phyloP scores from a whole-genome alignment of 805 yeast species.

The Kuraishia floccosa region DNA sequence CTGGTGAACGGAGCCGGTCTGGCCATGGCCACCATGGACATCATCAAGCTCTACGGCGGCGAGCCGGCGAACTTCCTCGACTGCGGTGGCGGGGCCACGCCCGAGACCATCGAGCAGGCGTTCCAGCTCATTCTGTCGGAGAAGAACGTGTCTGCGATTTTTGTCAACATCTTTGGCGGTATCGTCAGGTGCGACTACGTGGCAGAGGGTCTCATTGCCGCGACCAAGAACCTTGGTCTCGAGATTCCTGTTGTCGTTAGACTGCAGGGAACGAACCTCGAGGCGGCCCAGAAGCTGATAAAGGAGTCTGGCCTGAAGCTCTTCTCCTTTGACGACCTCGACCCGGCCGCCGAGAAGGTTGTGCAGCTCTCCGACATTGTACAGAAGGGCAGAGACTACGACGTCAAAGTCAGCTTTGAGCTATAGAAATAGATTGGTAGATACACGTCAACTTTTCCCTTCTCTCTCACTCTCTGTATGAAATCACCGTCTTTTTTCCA shows the following conservation, averaged over 20 bases:
- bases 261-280: constrained; percentile 96
- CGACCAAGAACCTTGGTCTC: constrained; percentile 84
- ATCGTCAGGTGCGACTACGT: constrained; percentile 99
- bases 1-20: constrained; percentile 99
- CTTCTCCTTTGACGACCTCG: constrained; percentile 84
- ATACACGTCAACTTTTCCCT: background rate
- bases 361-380: constrained; percentile 13
- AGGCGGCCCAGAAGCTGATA: constrained; percentile 79
- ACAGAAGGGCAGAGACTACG: constrained; percentile 8
- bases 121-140: constrained; percentile 88
- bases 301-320: constrained; percentile 85
- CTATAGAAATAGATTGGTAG: constrained; percentile 1
- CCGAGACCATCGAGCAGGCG: constrained; percentile 95
- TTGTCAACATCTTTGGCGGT: constrained; percentile 98
- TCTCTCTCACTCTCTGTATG: background rate
- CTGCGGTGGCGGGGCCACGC: constrained; percentile 99
- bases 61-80: constrained; percentile 98
- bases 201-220: constrained; percentile 94
- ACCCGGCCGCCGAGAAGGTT: constrained; percentile 94
- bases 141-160: constrained; percentile 83
- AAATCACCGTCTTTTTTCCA: too few relatives aligned
- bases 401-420: constrained; percentile 9
- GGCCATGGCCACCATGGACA: constrained; percentile 99
- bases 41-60: constrained; percentile 96
- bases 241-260: constrained; percentile 94